Base-by-base conservation (phyloP, 345 rosid species). In the Cardiospermum halicacabum region DNA sequence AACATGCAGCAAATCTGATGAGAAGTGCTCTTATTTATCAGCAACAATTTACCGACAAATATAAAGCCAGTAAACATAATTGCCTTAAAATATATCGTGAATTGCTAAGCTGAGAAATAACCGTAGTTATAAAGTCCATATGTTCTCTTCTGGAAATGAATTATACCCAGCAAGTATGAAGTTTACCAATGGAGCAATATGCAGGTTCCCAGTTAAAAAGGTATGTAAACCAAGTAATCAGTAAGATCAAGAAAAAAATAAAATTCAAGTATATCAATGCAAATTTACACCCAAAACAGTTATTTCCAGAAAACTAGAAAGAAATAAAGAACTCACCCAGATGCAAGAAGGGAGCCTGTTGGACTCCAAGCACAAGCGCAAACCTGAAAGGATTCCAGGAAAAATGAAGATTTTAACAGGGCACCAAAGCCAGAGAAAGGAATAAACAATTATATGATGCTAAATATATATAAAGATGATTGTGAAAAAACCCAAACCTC, bases 361-460 rank as follows among this genome's bases (percentile, higher is more conserved):
- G 99, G 99, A 81, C 96, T 87, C 99, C 98, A 95, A 54, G 99
- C 98, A 66, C 99, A 89, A 26, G 96, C 96, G 74, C 99, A 91
- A 76, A 95, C 98, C 98, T 95, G 74, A 22, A 75, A 56, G 40
- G 39, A 56, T 39, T 53, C 21, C 43, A 59, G 64, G 58, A 47
- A 64, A 58, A 16, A 18, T 18, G 37, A 9, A 47, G 11, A 34
- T 12, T n/a, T 53, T 56, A 60, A 10, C 15, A 11, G 54, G 27
- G 51, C 39, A 39, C 9, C 48, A 55, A 21, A 56, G 42, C 32
- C 25, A 47, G 51, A 1, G 50, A 61, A 67, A 34, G 50, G 50
- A n/a, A 28, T n/a, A 30, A 47, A 37, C 26, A 36, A 49, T 9
- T 27, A 28, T 65, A 60, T 26, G 65, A 63, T 30, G 19, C 26